Base-by-base conservation (phyloP, 148 eudicot genomes). In the Vaccinium corymbosum region DNA sequence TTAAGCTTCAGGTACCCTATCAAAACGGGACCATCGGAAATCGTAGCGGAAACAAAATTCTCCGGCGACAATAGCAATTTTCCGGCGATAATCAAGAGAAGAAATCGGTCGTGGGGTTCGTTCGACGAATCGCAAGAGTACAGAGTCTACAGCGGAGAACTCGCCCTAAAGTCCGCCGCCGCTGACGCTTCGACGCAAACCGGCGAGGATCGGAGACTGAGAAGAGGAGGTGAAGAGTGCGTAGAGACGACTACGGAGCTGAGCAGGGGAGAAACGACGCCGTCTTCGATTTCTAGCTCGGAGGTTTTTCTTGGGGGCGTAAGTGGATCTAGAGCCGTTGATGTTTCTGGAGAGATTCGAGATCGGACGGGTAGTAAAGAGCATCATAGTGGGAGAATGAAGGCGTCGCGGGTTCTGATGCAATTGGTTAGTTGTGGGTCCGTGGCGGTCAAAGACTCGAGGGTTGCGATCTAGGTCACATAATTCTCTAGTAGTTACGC, bases 61-160 rank as follows among this genome's bases (percentile, higher is more conserved):
- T 25, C 35, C 80, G 73, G 48, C 27, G 79, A 53, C 3, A 20
- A 56, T 14, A 1, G 50, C 15, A 15, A 38, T 13, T n/a, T 57
- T 0, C 72, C 86, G 35, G 76, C 81, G 2, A 62, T 42, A 4
- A 51, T 62, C n/a, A 81, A 72, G 71, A 55, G 80, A 59, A 84
- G 80, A 27, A 87, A 87, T 8, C 89, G 79, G 74, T 87, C 89
- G 7, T 84, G 89, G 86, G 84, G 86, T 80, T 84, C 89, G 29
- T 82, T 87, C 13, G 89, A 87, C 19, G 80, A 86, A 9, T 80
- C 85, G 50, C 80, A 84, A 0, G 86, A 84, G 38, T 81, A 84
- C 89, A 80, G 22, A 68, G 86, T 87, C n/a, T 81, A 80, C 75
- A 70, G 80, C 73, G 27, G 85, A 50, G 83, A 81, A 5, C 51